Evolutionary conservation across 2,329 filamentous ascomycete genomes (phyloP).

Genomic region (Colletotrichum abscissum): DNA sequence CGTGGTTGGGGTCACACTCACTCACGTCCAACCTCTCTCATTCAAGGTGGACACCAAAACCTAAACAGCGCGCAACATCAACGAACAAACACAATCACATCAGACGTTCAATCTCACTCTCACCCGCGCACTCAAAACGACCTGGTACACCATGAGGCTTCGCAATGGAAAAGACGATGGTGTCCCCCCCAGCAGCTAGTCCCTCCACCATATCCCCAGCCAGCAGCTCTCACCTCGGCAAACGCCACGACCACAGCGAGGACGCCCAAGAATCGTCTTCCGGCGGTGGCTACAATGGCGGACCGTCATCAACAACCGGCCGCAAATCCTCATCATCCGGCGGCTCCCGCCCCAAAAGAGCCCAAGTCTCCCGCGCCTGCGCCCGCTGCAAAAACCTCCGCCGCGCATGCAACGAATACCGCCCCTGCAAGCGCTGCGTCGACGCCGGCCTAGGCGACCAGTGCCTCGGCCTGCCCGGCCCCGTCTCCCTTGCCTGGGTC

Average conservation of each 20-base stretch:
- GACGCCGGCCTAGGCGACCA: slow-evolving; percentile 53
- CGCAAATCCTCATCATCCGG: slow-evolving; percentile 16
- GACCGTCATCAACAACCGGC: too few relatives aligned
- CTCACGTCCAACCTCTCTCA: slow-evolving; percentile 11
- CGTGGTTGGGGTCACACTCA: not conserved
- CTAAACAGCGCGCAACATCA: not conserved
- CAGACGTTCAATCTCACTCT: too few relatives aligned
- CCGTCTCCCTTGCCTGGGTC: slow-evolving; percentile 33
- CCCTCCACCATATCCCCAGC: slow-evolving; percentile 30
- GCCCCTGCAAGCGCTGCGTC: slow-evolving; percentile 56
- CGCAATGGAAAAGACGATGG: slow-evolving; percentile 31
- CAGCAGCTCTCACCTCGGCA: slow-evolving; percentile 34
- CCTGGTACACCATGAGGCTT: slow-evolving; percentile 27
- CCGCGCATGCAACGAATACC: slow-evolving; percentile 56
- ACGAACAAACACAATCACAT: too few relatives aligned
- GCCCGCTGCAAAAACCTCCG: slow-evolving; percentile 55
- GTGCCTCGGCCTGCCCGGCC: slow-evolving; percentile 43
- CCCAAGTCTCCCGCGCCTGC: slow-evolving; percentile 56
- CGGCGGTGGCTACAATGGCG: not conserved
- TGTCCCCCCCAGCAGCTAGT: slow-evolving; percentile 34
- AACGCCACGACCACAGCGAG: slow-evolving; percentile 21
- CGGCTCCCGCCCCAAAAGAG: slow-evolving; percentile 29
- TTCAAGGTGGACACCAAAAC: not conserved
- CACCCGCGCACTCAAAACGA: not conserved
- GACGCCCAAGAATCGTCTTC: slow-evolving; percentile 9